Conservation (phyloP, 2,329 filamentous ascomycete species). For the Arthroderma uncinatum region DNA sequence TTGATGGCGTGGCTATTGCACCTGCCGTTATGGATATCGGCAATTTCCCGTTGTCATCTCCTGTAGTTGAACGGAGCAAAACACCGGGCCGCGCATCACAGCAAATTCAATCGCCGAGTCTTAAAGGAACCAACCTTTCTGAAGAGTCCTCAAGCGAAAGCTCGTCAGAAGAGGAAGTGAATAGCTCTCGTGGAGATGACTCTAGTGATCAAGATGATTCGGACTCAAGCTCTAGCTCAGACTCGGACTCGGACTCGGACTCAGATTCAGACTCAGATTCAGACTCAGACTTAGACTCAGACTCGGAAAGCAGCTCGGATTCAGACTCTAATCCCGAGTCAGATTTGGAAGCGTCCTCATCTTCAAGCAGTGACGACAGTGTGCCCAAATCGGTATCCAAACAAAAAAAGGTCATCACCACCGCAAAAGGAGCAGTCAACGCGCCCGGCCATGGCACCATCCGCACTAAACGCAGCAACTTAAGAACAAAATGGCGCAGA, state of each 20-base stretch:
- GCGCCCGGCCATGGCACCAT: conserved; percentile 41
- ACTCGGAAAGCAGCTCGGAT: conserved; percentile 19
- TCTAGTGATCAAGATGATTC: neutral
- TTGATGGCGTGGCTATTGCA: neutral
- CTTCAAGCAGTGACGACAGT: conserved; percentile 18
- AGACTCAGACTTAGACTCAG: conserved; percentile 14
- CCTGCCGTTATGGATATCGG: neutral
- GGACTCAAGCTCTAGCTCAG: neutral
- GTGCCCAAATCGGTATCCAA: conserved; percentile 16
- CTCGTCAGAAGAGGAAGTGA: conserved; percentile 13
- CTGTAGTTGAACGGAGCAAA: neutral
- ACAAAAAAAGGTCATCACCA: conserved; percentile 1
- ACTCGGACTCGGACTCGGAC: conserved; percentile 7
- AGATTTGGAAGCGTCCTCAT: conserved; percentile 6
- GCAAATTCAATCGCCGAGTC: conserved; percentile 12
- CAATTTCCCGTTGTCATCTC: neutral
- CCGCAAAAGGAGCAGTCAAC: conserved; percentile 16
- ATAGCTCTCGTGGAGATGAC: conserved; percentile 15
- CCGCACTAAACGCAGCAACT: conserved; percentile 46
- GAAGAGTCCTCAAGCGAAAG: conserved; percentile 5
- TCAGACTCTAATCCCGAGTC: conserved; percentile 11
- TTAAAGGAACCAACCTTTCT: conserved; percentile 14
- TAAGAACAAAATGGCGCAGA: conserved; percentile 41
- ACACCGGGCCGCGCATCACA: neutral
- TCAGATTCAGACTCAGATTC: neutral